Base-by-base conservation (phyloP, 2,329 filamentous ascomycete genomes). In the Dothideomycetidae sp. region DNA sequence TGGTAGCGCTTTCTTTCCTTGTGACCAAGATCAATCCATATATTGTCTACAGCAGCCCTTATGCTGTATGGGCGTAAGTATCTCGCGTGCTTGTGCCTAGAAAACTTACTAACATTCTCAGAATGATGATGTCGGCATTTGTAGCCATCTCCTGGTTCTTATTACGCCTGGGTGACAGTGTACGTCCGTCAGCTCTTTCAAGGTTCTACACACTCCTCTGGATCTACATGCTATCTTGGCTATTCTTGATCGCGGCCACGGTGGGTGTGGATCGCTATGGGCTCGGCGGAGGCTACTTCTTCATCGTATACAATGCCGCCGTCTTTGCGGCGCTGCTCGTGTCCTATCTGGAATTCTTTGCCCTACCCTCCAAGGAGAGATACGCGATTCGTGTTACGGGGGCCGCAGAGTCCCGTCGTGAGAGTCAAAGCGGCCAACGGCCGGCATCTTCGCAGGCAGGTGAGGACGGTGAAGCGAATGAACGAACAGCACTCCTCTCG, bases 1-100 rank as follows among this genome's bases (percentile, higher is more conserved):
- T 80, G 0, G 56, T 92, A 15, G 81, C 73, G 1, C 66, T 83
- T 12, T 79, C 81, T 1, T 81, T 81, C 47, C 59, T 96, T 36
- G 51, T 93, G 29, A 72, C 73, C 26, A 92, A 90, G 56, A 62
- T 88, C 53, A 96, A 96, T 52, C 85, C 88, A 1, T 71, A 83
- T 49, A 84, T 96, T 49, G 66, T 90, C n/a, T 90, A 94, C 61
- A 86, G 83, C 59, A 92, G 81, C 49, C 70, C 77, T 33, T 96
- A 90, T 54, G 69, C 81, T 4, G 79, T 94, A 51, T 93, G 85
- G 83, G 59, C 55, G 56, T 61, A 51, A 33, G 41, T 42, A 32
- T 11, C 29, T 11, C 10, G 15, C n/a, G 18, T 4, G 7, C 13
- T 5, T 9, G 2, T 18, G 4, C 26, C 2, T 16, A n/a, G 9